phyloP scores from a whole-genome alignment of 202 grass and related monocot genomes.

The Alloteropsis angusta region DNA sequence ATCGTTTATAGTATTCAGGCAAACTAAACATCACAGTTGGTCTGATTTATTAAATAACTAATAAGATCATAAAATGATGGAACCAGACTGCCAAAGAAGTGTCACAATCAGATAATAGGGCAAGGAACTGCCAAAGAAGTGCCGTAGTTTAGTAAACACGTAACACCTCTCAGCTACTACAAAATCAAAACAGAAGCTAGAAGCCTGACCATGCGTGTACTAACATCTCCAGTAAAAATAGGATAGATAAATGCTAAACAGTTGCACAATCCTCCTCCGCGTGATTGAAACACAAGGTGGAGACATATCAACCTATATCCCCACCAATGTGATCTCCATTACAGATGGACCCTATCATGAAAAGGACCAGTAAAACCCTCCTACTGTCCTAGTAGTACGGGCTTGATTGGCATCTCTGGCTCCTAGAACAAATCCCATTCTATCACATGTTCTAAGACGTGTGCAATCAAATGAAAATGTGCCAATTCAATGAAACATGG shows the following conservation, averaged over 20 bases:
- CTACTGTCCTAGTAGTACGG: not conserved
- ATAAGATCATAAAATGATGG: not conserved
- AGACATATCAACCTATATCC: no score
- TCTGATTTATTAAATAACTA: not conserved
- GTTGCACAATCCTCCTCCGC: no score
- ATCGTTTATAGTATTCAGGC: not conserved
- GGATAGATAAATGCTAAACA: not conserved
- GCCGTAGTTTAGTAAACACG: not conserved
- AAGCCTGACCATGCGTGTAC: not conserved
- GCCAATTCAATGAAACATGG: not conserved
- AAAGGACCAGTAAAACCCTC: conserved; percentile 3
- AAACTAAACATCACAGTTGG: not conserved
- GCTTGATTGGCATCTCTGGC: not conserved
- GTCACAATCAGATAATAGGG: not conserved
- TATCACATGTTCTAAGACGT: not conserved
- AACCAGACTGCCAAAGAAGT: not conserved
- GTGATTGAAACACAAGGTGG: no score
- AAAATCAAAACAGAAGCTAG: not conserved
- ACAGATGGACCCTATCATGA: not conserved
- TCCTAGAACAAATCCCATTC: not conserved
- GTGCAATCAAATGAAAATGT: not conserved
- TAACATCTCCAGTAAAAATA: not conserved
- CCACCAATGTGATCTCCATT: no score
- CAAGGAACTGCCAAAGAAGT: not conserved
- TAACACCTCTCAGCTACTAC: not conserved